A percentile compares a stretch with the other conserved stretches of the same genome.
Conservation (phyloP, 2,329 filamentous ascomycete species). For the Nectriaceae sp. region DNA sequence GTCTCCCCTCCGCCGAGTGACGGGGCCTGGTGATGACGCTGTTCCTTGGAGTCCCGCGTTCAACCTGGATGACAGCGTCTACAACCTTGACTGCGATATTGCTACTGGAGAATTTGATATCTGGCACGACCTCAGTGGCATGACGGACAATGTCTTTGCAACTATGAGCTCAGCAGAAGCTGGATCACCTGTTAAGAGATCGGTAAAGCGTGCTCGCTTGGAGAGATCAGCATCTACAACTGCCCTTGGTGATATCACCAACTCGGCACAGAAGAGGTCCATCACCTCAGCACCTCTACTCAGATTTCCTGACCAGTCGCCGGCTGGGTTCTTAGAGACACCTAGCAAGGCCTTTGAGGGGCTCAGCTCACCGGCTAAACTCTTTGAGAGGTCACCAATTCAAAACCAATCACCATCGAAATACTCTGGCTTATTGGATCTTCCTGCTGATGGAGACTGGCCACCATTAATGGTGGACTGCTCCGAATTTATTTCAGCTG, state of each 20-base stretch:
- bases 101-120: slow-evolving; percentile 61
- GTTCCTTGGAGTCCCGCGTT: slow-evolving; percentile 69
- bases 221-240: slow-evolving; percentile 66
- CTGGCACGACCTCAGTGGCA: slow-evolving; percentile 47
- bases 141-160: slow-evolving; percentile 33
- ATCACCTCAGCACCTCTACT: slow-evolving; percentile 53
- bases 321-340: slow-evolving; percentile 49
- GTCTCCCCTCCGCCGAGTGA: slow-evolving; percentile 63
- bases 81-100: slow-evolving; percentile 49
- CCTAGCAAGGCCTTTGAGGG: slow-evolving; percentile 60
- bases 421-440: slow-evolving; percentile 37
- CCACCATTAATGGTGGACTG: slow-evolving; percentile 35
- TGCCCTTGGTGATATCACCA: slow-evolving; percentile 60
- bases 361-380: slow-evolving; percentile 58
- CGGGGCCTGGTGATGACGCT: slow-evolving; percentile 44
- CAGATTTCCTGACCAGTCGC: slow-evolving; percentile 46
- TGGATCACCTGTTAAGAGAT: slow-evolving; percentile 69
- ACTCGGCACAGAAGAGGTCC: slow-evolving; percentile 52
- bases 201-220: slow-evolving; percentile 58
- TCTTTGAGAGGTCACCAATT: slow-evolving; percentile 40
- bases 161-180: slow-evolving; percentile 50
- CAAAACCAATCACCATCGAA: slow-evolving; percentile 54
- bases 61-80: slow-evolving; percentile 59
- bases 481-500: slow-evolving; percentile 44
- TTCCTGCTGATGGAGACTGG: slow-evolving; percentile 43